These are phyloP conservation scores for Fraxinus sp. DNA, from an alignment of 305 asterid species.

Conservation along the genomic window DNA sequence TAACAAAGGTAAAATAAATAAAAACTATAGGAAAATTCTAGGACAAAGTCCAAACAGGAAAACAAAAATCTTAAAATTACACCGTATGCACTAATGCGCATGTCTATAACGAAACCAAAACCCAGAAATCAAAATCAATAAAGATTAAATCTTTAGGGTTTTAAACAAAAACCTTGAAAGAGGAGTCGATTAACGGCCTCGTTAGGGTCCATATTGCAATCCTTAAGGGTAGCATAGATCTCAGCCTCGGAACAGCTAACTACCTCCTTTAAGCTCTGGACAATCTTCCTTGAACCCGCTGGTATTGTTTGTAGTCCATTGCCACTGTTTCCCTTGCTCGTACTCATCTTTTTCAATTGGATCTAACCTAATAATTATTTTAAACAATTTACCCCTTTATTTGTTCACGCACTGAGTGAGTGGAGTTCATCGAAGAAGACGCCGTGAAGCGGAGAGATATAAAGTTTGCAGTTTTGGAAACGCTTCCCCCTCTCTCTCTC, in stretches of 20 bases:
- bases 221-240: slow-evolving; percentile 90
- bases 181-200: slow-evolving; percentile 80
- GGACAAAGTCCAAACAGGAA: background rate
- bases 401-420: slow-evolving; percentile 22
- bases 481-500: slow-evolving; percentile 24
- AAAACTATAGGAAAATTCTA: background rate
- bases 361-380: slow-evolving; percentile 25
- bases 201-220: slow-evolving; percentile 95
- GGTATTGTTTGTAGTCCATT: slow-evolving; percentile 57
- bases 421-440: slow-evolving; percentile 31
- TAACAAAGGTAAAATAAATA: background rate
- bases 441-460: slow-evolving; percentile 29
- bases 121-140: background rate
- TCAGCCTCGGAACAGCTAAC: slow-evolving; percentile 80
- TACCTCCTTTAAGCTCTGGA: slow-evolving; percentile 87
- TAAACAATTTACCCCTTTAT: slow-evolving; percentile 27
- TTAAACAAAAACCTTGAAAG: slow-evolving; percentile 60
- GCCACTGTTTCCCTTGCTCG: slow-evolving; percentile 40
- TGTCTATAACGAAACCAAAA: background rate
- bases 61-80: background rate
- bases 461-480: slow-evolving; percentile 27
- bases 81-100: background rate
- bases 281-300: slow-evolving; percentile 68
- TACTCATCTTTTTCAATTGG: slow-evolving; percentile 41
- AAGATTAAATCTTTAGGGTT: slow-evolving; percentile 17